Evolutionary conservation across 129 eudicot species (phyloP).

Genomic region (Artemisia annua): DNA sequence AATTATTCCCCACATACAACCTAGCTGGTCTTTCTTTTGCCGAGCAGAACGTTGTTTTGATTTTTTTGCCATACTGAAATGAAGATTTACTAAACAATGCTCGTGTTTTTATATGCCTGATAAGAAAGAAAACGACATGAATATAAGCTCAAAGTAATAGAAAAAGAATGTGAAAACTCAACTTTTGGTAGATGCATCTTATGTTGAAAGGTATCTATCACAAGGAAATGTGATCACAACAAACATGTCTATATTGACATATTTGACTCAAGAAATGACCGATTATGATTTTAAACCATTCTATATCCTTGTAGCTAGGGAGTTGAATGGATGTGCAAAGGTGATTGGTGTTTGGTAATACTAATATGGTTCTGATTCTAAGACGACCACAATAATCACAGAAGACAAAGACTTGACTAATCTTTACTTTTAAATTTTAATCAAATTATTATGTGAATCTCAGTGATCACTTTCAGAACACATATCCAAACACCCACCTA

Average conservation of each 20-base stretch:
- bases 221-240: slow-evolving; percentile 9
- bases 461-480: too few species aligned
- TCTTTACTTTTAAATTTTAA: too few species aligned
- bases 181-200: slow-evolving; percentile 5
- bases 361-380: background rate
- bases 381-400: too few species aligned
- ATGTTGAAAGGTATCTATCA: slow-evolving; percentile 5
- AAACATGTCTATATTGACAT: background rate
- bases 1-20: slow-evolving; percentile 85
- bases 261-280: background rate
- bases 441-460: too few species aligned
- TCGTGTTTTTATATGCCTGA: slow-evolving; percentile 31
- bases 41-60: slow-evolving; percentile 56
- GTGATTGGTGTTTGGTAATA: background rate
- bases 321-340: slow-evolving; percentile 1
- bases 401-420: too few species aligned
- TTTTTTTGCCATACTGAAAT: slow-evolving; percentile 62
- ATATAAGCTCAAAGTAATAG: slow-evolving; percentile 15
- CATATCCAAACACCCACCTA: background rate
- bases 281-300: background rate
- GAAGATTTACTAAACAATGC: slow-evolving; percentile 7
- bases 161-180: slow-evolving; percentile 8
- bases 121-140: slow-evolving; percentile 23
- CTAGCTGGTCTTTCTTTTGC: slow-evolving; percentile 61
- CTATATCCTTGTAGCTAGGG: background rate